Base-by-base conservation (phyloP, 2,329 filamentous ascomycete species). In the Rhynchosporium graminicola region DNA sequence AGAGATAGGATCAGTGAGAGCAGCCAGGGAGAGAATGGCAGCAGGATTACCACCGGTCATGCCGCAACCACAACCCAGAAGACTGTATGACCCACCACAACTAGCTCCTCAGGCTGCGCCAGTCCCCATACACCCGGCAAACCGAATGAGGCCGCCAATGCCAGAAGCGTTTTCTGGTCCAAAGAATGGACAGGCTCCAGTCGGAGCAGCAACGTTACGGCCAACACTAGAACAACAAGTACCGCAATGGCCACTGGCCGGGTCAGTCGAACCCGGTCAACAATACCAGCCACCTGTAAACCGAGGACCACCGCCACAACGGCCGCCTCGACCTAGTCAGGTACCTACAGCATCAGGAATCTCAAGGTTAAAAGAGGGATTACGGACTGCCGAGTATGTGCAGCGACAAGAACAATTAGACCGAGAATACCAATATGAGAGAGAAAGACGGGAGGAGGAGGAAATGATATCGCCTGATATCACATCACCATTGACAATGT, bases 271-370 rank as follows among this genome's bases (percentile, higher is more conserved):
- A 48, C 61, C 63, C 54, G 65, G 67, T 51, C 63, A 79, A 58
- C 76, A 79, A 26, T 85, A 84, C 66, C 78, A 78, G 69, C 80
- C 82, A 59, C 80, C 82, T 15, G 75, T 79, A n/a, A 80, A 80
- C 51, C 77, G 78, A 64, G 79, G 80, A 42, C 76, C 79, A 45
- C 79, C 83, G 29, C 85, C 85, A 26, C 82, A 81, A 70, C 79
- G 85, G 65, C 86, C 85, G 9, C 83, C 83, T 10, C 80, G 86
- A 43, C 85, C 85, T 7, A 87, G 84, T 67, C 74, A 79, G 64
- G 83, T 87, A 2, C 83, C 84, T 9, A 86, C 84, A 0, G 81
- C 86, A 40, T 74, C 86, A 29, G 83, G 87, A 68, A 78, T 78
- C 61, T 82, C 84, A 45, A 80, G 77, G 62, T 71, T 84, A 13